Conservation (phyloP, 2,329 filamentous ascomycete species). For the Phialophora tarda region DNA sequence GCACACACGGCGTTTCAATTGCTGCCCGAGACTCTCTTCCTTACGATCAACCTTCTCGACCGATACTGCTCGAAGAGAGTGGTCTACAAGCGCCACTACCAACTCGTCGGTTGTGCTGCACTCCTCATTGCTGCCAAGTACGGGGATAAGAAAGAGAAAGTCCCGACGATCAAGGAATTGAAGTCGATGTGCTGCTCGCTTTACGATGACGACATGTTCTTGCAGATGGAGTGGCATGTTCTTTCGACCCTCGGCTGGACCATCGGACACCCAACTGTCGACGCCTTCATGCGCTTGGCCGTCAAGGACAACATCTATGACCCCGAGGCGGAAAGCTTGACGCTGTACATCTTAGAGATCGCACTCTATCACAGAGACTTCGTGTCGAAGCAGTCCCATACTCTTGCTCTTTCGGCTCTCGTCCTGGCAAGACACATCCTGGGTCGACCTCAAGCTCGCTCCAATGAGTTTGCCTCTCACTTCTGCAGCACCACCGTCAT, state of each 20-base stretch:
- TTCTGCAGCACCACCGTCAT: conserved; percentile 61
- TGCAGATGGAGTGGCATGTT: conserved; percentile 99
- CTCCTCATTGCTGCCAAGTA: conserved; percentile 98
- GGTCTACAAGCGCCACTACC: conserved; percentile 99
- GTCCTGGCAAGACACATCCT: conserved; percentile 87
- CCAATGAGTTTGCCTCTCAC: conserved; percentile 72
- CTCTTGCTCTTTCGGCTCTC: conserved; percentile 85
- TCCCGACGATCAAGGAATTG: conserved; percentile 95
- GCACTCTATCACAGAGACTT: conserved; percentile 97
- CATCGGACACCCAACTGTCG: conserved; percentile 93
- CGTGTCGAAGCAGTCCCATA: conserved; percentile 86
- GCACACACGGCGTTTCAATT: conserved; percentile 94
- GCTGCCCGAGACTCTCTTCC: conserved; percentile 91
- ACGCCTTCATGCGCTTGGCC: conserved; percentile 88
- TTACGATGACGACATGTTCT: conserved; percentile 99
- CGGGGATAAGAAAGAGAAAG: conserved; percentile 96
- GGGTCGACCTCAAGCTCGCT: conserved; percentile 74
- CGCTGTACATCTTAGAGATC: conserved; percentile 91
- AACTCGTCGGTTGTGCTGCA: conserved; percentile 93
- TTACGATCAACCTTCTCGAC: conserved; percentile 95
- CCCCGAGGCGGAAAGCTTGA: conserved; percentile 90
- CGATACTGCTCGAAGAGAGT: conserved; percentile 97
- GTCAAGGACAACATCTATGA: conserved; percentile 77
- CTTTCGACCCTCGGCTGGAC: conserved; percentile 96
- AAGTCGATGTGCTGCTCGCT: conserved; percentile 99